Percentiles rank a stretch among this genome's conserved stretches.
Conservation (phyloP, 805 yeast species). For the Zygosaccharomyces pseudorouxii region DNA sequence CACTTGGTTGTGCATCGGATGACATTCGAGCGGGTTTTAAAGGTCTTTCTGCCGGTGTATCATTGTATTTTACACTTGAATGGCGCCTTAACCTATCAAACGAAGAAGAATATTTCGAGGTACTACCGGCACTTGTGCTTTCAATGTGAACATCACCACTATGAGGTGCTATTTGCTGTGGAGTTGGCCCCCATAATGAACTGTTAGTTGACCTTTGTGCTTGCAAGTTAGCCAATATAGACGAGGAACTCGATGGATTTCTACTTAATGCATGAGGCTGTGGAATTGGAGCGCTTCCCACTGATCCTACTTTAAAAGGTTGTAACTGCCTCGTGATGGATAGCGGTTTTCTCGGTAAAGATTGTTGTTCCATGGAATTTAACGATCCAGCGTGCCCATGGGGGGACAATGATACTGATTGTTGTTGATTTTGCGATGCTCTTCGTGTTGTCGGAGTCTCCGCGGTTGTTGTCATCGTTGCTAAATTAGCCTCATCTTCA, state of each 20-base stretch:
- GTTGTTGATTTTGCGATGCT: conserved; percentile 12
- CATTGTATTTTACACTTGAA: conserved; percentile 38
- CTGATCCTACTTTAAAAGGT: conserved; percentile 38
- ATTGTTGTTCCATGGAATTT: conserved; percentile 17
- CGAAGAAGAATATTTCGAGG: conserved; percentile 66
- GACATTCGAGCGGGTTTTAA: conserved; percentile 21
- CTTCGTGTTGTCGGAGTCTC: conserved; percentile 10
- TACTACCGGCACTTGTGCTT: conserved; percentile 37
- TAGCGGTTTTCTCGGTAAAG: conserved; percentile 21
- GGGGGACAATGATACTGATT: conserved; percentile 27
- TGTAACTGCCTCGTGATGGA: conserved; percentile 29
- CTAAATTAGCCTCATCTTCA: conserved; percentile 7
- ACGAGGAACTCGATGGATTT: conserved; percentile 43
- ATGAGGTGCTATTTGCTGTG: conserved; percentile 15
- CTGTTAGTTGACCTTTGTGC: conserved; percentile 39
- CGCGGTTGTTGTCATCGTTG: conserved; percentile 7
- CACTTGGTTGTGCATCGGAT: conserved; percentile 29
- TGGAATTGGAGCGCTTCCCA: conserved; percentile 27
- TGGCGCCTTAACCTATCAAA: conserved; percentile 65
- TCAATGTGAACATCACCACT: conserved; percentile 18
- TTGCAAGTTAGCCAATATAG: conserved; percentile 39
- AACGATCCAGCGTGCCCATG: conserved; percentile 19
- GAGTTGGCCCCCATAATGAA: conserved; percentile 30
- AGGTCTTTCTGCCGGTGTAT: conserved; percentile 26
- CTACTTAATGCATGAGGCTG: conserved; percentile 36